These are phyloP conservation scores for Leccinellum rugosiceps DNA, from an alignment of 768 basidiomycete genomes.

Conservation along the genomic window DNA sequence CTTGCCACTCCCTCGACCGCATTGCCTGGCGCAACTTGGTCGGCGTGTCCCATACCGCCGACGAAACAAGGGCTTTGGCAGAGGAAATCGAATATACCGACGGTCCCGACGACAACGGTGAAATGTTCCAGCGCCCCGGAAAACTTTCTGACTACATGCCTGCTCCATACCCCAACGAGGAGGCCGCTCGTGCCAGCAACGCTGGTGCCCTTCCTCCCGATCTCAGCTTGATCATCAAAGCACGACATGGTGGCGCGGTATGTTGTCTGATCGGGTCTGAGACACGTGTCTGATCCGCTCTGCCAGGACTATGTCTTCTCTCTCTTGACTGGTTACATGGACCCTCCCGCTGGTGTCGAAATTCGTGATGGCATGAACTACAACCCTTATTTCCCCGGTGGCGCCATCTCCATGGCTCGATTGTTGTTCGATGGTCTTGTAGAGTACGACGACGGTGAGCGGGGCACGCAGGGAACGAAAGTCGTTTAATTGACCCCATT, in stretches of 20 bases:
- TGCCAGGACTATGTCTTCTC: constrained; percentile 93
- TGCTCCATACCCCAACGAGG: constrained; percentile 92
- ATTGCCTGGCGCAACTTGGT: constrained; percentile 99
- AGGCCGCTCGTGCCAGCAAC: constrained; percentile 93
- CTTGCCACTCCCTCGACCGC: constrained; percentile 98
- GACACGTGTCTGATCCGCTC: constrained; percentile 3
- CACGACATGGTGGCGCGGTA: constrained; percentile 94
- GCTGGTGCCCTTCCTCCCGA: constrained; percentile 96
- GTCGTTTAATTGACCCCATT: constrained; percentile 7
- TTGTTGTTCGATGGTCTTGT: constrained; percentile 94
- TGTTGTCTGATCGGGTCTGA: constrained; percentile 32
- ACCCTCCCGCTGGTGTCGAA: constrained; percentile 93
- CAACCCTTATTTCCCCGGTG: constrained; percentile 98
- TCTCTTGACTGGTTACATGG: constrained; percentile 94
- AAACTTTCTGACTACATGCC: constrained; percentile 98
- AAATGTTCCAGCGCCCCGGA: constrained; percentile 99
- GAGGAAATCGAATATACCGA: constrained; percentile 97
- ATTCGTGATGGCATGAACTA: constrained; percentile 98
- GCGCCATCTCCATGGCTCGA: constrained; percentile 98
- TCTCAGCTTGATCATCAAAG: constrained; percentile 95
- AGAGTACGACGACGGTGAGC: constrained; percentile 90
- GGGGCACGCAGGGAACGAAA: neutral
- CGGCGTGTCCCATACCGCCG: constrained; percentile 93
- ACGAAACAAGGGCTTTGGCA: constrained; percentile 87
- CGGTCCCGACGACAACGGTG: constrained; percentile 90